Percentiles rank a stretch among this genome's conserved stretches.
Evolutionary conservation across 225 moss, liverwort and hornwort genomes (phyloP).

Genomic region (Rhytidiadelphus loreus): DNA sequence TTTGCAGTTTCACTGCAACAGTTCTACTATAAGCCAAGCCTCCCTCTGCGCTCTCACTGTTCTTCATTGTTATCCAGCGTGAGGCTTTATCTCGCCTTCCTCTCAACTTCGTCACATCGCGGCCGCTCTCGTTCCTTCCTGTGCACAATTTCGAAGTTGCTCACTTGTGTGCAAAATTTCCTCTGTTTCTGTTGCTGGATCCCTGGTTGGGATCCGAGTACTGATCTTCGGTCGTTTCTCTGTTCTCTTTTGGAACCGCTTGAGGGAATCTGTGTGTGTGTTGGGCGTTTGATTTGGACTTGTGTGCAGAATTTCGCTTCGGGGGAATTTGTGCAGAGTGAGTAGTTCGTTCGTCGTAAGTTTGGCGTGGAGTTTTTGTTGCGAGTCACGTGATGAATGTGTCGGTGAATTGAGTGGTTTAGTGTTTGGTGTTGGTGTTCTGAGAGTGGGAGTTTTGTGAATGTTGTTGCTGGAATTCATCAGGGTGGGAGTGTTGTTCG

Average conservation of each 20-base stretch:
- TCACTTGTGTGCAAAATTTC: neutral
- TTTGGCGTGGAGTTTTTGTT: neutral
- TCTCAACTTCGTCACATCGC: neutral
- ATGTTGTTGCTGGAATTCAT: neutral
- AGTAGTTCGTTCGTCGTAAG: neutral
- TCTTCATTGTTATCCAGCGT: neutral
- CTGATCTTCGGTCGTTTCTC: neutral
- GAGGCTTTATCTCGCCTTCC: neutral
- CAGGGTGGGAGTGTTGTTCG: neutral
- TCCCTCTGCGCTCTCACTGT: neutral
- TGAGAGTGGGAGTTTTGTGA: neutral
- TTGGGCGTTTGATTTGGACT: neutral
- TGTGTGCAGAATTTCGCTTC: neutral
- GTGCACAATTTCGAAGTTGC: neutral
- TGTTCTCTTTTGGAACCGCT: neutral
- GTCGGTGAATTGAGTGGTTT: slow-evolving; percentile 12
- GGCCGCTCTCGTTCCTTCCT: neutral
- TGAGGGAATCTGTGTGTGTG: neutral
- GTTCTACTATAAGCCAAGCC: neutral
- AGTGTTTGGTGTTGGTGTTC: neutral
- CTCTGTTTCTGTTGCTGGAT: neutral
- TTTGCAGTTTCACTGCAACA: neutral
- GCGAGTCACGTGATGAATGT: neutral
- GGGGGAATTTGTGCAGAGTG: neutral
- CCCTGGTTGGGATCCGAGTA: neutral